Evolutionary conservation across 1,139 yeast species (phyloP), one percentile per base, ranked within the genome.

Genomic region (Kodamaea plutei): DNA sequence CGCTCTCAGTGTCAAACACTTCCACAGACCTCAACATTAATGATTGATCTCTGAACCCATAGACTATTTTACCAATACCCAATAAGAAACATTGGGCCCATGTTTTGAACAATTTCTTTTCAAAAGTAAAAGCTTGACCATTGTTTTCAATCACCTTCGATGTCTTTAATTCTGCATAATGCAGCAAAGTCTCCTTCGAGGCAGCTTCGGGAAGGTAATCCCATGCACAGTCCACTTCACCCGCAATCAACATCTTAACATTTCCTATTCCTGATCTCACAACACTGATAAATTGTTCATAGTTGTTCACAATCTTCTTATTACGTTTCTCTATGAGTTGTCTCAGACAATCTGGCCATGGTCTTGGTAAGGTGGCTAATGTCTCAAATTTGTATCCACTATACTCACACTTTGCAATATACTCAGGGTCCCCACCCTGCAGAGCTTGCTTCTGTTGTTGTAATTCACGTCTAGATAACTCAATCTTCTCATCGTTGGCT

Each of bases 81-180:
- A 87, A 68, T 24, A 93, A 61, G 54, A 89, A 93, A 40, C 95
- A 81, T 60, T 89, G 97, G 3, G 95, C 88, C 99, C 99, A 93
- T 0, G 93, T 72, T 39, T 68, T 75, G 53, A 81, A 75, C 26
- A 89, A 56, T 52, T 79, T 88, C 54, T 57, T 73, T 51, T 89
- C 96, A 49, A 89, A 88, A 5, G 59, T 67, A 19, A 61, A 58
- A 14, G 78, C 73, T 23, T 76, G 77, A 9, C 64, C 64, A 7
- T 73, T 75, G 23, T 66, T 62, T 19, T 64, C 68, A 0, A 89
- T 65, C 6, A 68, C 61, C 26, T 72, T 67, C 4, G 79, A 62
- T 1, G 96, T 85, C 50, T 89, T 91, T 42, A 93, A 65, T 52
- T 91, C 97, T 6, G 83, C 80, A 52, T 91, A 93, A 55, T 87